Percentiles rank a stretch among this genome's conserved stretches.
These are phyloP conservation scores for Pichia sporocuriosa DNA, from an alignment of 805 yeast genomes.

Conservation along the genomic window DNA sequence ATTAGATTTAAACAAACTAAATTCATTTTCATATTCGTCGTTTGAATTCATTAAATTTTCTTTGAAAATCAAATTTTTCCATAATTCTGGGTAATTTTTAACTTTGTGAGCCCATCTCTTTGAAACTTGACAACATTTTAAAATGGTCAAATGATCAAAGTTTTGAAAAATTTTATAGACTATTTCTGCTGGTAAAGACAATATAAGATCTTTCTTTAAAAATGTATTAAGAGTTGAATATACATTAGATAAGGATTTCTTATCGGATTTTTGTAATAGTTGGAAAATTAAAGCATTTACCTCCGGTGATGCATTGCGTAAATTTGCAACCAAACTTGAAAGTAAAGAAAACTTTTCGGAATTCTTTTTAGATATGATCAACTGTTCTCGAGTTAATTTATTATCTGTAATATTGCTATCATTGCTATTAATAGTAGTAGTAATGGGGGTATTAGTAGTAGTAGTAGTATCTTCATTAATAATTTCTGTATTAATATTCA, in stretches of 20 bases:
- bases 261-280: constrained; percentile 50
- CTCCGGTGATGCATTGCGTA: constrained; percentile 21
- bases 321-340: not conserved
- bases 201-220: constrained; percentile 66
- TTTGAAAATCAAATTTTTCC: constrained; percentile 58
- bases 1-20: constrained; percentile 13
- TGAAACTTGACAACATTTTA: constrained; percentile 39
- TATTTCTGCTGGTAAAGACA: constrained; percentile 69
- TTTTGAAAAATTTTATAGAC: constrained; percentile 52
- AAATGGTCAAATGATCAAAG: constrained; percentile 51
- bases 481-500: too few relatives aligned
- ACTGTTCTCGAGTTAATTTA: too few relatives aligned
- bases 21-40: constrained; percentile 36
- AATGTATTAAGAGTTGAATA: constrained; percentile 44
- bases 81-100: constrained; percentile 51
- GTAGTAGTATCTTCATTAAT: not conserved
- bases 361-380: too few relatives aligned
- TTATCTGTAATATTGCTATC: not conserved
- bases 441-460: not conserved
- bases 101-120: constrained; percentile 63
- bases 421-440: not conserved
- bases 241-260: constrained; percentile 57
- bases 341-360: not conserved
- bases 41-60: constrained; percentile 51
- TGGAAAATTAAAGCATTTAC: constrained; percentile 39